Evolutionary conservation across 108 stramenopile species (phyloP).

Genomic region (Nannochloropsis gaditana): DNA sequence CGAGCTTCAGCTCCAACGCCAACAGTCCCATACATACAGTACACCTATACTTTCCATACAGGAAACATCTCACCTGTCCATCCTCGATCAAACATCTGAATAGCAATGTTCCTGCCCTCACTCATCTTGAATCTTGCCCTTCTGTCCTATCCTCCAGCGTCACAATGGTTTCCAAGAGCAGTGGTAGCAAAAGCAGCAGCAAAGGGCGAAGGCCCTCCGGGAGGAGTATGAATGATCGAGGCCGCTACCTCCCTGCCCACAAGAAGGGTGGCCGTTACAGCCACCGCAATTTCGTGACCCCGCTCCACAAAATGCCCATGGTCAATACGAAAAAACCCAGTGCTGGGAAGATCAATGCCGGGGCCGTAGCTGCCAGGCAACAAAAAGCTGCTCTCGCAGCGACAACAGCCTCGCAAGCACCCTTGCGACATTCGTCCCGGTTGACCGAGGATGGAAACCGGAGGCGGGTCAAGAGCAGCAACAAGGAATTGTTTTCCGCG

Average conservation of each 20-base stretch:
- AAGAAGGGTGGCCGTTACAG: neutral
- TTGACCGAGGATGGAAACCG: neutral
- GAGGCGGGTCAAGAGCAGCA: neutral
- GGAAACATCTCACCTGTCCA: too few species aligned
- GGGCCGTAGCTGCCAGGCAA: neutral
- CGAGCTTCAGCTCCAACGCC: too few species aligned
- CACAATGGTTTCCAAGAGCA: slow-evolving; percentile 7
- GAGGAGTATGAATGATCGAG: neutral
- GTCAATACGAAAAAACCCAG: neutral
- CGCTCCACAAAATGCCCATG: neutral
- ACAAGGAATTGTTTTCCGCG: neutral
- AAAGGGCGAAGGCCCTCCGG: neutral
- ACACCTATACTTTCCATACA: too few species aligned
- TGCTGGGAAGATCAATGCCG: neutral
- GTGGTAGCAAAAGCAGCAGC: neutral
- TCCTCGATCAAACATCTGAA: too few species aligned
- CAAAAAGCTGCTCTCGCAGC: too few species aligned
- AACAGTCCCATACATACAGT: too few species aligned
- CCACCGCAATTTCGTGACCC: neutral
- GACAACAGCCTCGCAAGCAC: too few species aligned
- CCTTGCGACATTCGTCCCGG: neutral
- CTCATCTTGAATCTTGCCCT: too few species aligned
- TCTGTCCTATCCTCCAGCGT: too few species aligned
- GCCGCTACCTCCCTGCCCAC: neutral
- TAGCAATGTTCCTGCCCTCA: too few species aligned